Evolutionary conservation across 805 yeast genomes (phyloP), one percentile per base, ranked within the genome.

Genomic region (Naumovozyma dairenensis): DNA sequence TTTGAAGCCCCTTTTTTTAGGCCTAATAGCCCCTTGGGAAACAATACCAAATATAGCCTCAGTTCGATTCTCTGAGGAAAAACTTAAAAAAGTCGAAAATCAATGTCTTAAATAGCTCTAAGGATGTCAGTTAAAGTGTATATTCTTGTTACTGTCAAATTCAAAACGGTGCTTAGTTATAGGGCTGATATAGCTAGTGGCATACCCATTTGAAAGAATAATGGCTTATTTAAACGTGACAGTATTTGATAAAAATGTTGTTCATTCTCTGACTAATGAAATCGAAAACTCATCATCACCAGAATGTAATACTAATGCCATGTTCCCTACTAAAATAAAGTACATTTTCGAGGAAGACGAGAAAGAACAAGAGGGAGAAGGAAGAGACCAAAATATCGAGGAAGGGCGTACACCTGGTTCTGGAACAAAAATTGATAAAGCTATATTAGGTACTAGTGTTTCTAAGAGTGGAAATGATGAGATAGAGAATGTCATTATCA

Each of bases 291-390:
- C 10, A 9, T 8, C 6, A 17, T 15, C 16, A 10, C 30, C 22
- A 6, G 18, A 13, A 3, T 15, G 13, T 17, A 18, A 25, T 22
- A 14, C 17, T 12, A 10, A 32, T 16, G 17, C 32, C 2, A 48
- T 46, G 46, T 55, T 49, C 28, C 53, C 55, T 1, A 54, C 55
- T 5, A 51, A 54, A 33, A 40, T 55, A 5, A 45, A 39, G 27
- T 56, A 51, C 34, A 45, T 56, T 16, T 56, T 55, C 36, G 55
- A 54, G 24, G 57, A 51, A 32, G 59, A 53, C 32, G 45, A 45
- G n/a, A 43, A 42, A 6, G 28, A 27, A 4, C 28, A 25, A 3
- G n/a, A 24, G 13, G 26, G 8, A 24, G 5, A 10, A 12, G 26
- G 26, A 12, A 10, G 8, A 12, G 26, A 24, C 7, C 8, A 12